Conservation (phyloP, 306 rosid species). For the Ziziphus jujuba region DNA sequence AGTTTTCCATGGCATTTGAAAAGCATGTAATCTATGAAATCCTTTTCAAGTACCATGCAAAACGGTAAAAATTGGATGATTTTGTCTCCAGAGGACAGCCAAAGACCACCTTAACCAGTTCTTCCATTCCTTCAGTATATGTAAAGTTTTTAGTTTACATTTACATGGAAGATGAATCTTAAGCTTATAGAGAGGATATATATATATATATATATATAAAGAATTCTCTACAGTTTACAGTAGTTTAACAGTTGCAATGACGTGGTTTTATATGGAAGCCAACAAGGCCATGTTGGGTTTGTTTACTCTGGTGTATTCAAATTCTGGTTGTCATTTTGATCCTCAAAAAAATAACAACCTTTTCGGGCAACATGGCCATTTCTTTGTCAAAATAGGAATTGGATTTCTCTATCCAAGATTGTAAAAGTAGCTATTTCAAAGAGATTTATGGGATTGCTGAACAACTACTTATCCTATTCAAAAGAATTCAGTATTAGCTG, state of each 20-base stretch:
- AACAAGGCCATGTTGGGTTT: background rate
- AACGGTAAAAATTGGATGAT: conserved; percentile 2
- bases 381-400: no score
- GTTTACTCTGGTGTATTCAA: background rate
- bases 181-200: background rate
- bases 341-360: background rate
- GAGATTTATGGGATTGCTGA: no score
- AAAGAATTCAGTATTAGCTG: no score
- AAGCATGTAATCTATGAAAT: background rate
- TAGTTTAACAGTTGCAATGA: no score
- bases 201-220: no score
- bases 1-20: conserved; percentile 25
- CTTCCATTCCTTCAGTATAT: no score
- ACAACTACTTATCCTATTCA: no score
- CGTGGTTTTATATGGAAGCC: background rate
- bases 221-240: no score
- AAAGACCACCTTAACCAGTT: background rate
- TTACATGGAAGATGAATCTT: background rate
- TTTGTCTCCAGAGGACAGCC: background rate
- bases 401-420: no score
- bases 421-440: no score
- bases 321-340: conserved; percentile 1
- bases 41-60: conserved; percentile 10
- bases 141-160: background rate
- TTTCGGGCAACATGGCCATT: no score